Conservation (phyloP, 164 flowering plant species). For the Platanus orientalis region DNA sequence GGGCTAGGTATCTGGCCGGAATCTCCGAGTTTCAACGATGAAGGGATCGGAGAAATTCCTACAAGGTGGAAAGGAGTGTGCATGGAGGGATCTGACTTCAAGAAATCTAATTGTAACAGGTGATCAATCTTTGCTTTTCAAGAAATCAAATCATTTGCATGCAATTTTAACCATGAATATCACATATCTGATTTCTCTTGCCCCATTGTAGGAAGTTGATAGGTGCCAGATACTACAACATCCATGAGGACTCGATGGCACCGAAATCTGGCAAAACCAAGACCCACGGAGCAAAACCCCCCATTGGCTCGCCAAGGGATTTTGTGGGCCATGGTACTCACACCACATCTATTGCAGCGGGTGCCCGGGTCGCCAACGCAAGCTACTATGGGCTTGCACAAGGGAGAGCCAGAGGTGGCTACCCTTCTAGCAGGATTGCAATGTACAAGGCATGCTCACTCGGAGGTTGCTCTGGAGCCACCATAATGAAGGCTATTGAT, state of each 20-base stretch:
- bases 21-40: slow-evolving; percentile 63
- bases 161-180: neutral
- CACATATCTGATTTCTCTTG: neutral
- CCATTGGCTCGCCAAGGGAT: slow-evolving; percentile 60
- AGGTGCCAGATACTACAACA: slow-evolving; percentile 69
- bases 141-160: neutral
- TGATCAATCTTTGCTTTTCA: slow-evolving; percentile 1
- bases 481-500: slow-evolving; percentile 59
- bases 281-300: neutral
- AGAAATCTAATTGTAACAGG: slow-evolving; percentile 64
- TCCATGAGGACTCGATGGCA: slow-evolving; percentile 3
- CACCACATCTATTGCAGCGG: slow-evolving; percentile 63
- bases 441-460: slow-evolving; percentile 58
- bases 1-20: slow-evolving; percentile 72
- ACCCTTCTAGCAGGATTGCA: slow-evolving; percentile 50
- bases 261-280: slow-evolving; percentile 5
- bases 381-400: slow-evolving; percentile 59
- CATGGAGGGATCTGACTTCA: slow-evolving; percentile 67
- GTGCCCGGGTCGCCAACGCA: slow-evolving; percentile 41
- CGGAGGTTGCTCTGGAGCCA: slow-evolving; percentile 54
- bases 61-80: slow-evolving; percentile 74
- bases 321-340: slow-evolving; percentile 65
- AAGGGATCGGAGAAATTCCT: slow-evolving; percentile 62
- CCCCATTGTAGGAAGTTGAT: slow-evolving; percentile 50
- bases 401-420: slow-evolving; percentile 67